Evolutionary conservation across 805 yeast species (phyloP).

Genomic region (Suhomyces kilbournensis): DNA sequence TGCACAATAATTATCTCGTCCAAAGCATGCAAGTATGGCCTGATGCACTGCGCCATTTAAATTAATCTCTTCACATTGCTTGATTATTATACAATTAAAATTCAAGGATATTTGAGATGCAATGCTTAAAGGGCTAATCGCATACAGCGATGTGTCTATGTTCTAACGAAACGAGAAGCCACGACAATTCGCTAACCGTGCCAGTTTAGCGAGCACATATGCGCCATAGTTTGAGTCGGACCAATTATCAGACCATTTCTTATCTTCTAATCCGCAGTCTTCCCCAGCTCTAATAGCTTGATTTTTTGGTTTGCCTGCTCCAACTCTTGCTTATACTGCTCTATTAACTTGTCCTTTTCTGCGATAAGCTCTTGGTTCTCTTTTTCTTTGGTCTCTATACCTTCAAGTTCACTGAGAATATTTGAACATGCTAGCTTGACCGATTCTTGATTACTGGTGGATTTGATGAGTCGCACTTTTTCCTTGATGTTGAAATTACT

Average conservation of each 20-base stretch:
- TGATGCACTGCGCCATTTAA: not conserved
- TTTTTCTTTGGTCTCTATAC: slow-evolving; percentile 8
- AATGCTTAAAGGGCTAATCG: not conserved
- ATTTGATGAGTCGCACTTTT: slow-evolving; percentile 19
- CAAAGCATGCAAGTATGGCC: not conserved
- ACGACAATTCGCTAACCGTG: not conserved
- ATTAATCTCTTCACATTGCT: not conserved
- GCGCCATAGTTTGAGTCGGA: not conserved
- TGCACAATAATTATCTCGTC: not conserved
- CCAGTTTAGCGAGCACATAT: not conserved
- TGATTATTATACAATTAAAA: not conserved
- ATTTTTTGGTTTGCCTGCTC: slow-evolving; percentile 17
- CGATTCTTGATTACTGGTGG: slow-evolving; percentile 19
- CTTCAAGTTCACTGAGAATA: slow-evolving; percentile 17
- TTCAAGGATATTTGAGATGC: not conserved
- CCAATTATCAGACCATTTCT: slow-evolving; percentile 7
- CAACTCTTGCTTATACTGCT: slow-evolving; percentile 25
- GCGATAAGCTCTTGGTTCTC: slow-evolving; percentile 25
- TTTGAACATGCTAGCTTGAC: slow-evolving; percentile 22
- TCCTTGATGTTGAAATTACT: slow-evolving; percentile 10
- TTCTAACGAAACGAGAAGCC: not conserved
- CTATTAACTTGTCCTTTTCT: slow-evolving; percentile 12
- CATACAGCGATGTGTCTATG: not conserved
- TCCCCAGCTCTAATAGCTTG: slow-evolving; percentile 14
- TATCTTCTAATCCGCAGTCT: slow-evolving; percentile 15